Evolutionary conservation across 805 yeast species (phyloP), one percentile per base, ranked within the genome.

Genomic region (Metschnikowia vanudenii): DNA sequence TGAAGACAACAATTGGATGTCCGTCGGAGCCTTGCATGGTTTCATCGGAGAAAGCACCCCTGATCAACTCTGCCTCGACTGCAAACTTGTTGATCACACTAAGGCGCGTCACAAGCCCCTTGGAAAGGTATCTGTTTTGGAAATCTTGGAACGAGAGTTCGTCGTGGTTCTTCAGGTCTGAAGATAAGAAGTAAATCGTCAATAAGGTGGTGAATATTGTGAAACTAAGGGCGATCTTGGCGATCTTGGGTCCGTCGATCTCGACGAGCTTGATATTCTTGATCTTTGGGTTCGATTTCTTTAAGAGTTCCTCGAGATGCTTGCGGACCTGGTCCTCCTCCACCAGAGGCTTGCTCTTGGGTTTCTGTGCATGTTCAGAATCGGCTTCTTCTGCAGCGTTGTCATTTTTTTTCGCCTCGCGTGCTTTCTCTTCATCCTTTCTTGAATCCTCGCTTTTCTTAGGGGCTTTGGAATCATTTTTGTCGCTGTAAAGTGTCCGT

Each of bases 71-170:
- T 4, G 87, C 91, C 57, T 81, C 85, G 1, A 88, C 97, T 3
- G 77, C 64, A 51, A 79, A 78, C 55, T 81, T 82, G 67, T 90
- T 89, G 28, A 88, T 76, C 41, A 90, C 96, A 41, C 76, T 75
- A 39, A 90, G 73, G 52, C 78, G 81, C 41, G 84, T 81, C 31
- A 91, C 97, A 41, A 82, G 75, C 4, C 96, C 96, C 54, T 80
- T 80, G 52, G 85, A 88, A 26, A 91, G 70, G 54, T 85, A 84
- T 47, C 83, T 80, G n/a, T 84, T 75, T 63, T 85, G 85, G 74
- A 91, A 90, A 60, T 88, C 96, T 68, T 88, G 96, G 74, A 83
- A 85, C 1, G 91, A 66, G 43, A 71, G 61, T 46, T 68, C 71
- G 44, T 67, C 61, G 35, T 47, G 52, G 9, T 18, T 33, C 31